Evolutionary conservation across 2,329 filamentous ascomycete genomes (phyloP).

Genomic region (Fusarium sp.): DNA sequence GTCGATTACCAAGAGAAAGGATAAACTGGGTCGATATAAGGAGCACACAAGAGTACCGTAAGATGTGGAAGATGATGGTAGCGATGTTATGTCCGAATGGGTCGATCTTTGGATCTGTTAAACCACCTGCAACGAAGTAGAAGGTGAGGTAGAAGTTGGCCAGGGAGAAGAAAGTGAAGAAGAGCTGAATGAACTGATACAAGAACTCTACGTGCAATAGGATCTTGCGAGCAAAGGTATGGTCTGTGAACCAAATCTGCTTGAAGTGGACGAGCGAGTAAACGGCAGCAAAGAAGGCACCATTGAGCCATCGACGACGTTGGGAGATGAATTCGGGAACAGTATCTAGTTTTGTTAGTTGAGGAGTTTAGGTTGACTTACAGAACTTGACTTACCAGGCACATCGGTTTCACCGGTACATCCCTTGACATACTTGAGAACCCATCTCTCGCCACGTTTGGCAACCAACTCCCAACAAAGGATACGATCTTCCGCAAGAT

Average conservation of each 20-base stretch:
- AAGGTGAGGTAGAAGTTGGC: conserved; percentile 99
- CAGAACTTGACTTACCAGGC: conserved; percentile 72
- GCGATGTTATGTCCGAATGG: conserved; percentile 92
- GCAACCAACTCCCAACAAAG: conserved; percentile 95
- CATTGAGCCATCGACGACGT: conserved; percentile 95
- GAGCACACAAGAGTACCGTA: conserved; percentile 86
- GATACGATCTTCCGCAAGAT: conserved; percentile 89
- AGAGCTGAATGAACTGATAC: conserved; percentile 90
- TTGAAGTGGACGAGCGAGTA: conserved; percentile 96
- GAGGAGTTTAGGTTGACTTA: not conserved
- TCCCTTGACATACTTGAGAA: conserved; percentile 96
- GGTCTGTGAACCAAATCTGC: conserved; percentile 93
- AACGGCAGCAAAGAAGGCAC: conserved; percentile 97
- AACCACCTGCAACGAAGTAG: conserved; percentile 94
- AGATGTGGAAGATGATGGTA: conserved; percentile 83
- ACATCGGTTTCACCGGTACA: conserved; percentile 98
- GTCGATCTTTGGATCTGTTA: conserved; percentile 81
- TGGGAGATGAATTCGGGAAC: conserved; percentile 98
- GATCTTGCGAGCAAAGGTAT: conserved; percentile 88
- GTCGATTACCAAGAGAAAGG: conserved; percentile 92
- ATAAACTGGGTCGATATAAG: conserved; percentile 97
- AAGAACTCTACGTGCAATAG: conserved; percentile 94
- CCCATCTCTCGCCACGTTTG: conserved; percentile 94
- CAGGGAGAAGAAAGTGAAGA: conserved; percentile 98
- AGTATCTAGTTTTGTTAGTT: conserved; percentile 67